phyloP scores from a whole-genome alignment of 1,139 yeast species.

The Sugiyamaella pinicola region DNA sequence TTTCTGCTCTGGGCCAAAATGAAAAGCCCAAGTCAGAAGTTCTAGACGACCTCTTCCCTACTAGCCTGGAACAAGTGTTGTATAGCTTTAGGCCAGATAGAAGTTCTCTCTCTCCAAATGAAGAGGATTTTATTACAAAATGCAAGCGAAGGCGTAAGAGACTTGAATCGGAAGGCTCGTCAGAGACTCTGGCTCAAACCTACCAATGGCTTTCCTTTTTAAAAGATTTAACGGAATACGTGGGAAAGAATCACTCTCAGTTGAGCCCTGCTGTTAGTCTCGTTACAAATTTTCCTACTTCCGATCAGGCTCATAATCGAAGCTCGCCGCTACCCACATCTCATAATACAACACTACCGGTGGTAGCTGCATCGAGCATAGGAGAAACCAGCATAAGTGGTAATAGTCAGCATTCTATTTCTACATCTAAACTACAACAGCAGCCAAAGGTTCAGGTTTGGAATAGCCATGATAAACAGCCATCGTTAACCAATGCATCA shows the following conservation, averaged over 20 bases:
- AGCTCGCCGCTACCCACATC: not conserved
- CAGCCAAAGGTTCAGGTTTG: constrained; percentile 19
- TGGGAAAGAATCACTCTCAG: constrained; percentile 58
- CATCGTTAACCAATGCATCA: not conserved
- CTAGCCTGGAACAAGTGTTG: constrained; percentile 59
- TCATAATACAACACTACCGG: not conserved
- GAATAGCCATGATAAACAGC: constrained; percentile 14
- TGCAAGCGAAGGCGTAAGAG: constrained; percentile 70
- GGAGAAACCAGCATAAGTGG: not conserved
- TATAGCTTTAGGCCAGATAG: constrained; percentile 39
- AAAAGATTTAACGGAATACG: constrained; percentile 75
- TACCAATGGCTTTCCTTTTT: constrained; percentile 76
- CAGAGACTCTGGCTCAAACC: constrained; percentile 55
- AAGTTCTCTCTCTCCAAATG: constrained; percentile 61
- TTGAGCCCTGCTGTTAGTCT: constrained; percentile 16
- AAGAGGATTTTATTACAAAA: constrained; percentile 66
- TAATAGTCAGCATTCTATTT: constrained; percentile 1
- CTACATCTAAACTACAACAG: not conserved
- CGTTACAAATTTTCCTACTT: not conserved
- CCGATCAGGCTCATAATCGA: not conserved
- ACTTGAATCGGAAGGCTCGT: constrained; percentile 52
- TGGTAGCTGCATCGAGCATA: not conserved
- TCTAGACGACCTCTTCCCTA: constrained; percentile 67
- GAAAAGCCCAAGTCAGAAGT: constrained; percentile 69
- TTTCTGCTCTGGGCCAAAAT: constrained; percentile 79